These are phyloP conservation scores for Trichoderma virens DNA, from an alignment of 495 filamentous ascomycete genomes.

Conservation along the genomic window DNA sequence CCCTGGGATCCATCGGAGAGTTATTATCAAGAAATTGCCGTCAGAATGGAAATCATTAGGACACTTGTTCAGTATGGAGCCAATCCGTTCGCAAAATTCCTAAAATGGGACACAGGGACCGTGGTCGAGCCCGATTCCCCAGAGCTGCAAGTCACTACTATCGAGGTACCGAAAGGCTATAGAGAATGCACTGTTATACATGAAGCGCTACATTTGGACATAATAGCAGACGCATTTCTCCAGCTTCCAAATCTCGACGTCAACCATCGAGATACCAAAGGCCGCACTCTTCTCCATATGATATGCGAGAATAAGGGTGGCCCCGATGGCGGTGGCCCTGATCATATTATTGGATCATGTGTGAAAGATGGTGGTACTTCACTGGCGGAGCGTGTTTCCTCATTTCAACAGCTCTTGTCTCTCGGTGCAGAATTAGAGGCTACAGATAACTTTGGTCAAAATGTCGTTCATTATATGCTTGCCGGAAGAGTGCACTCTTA, in stretches of 20 bases:
- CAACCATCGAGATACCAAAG: background rate
- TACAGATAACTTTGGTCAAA: background rate
- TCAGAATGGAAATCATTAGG: background rate
- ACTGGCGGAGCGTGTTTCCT: background rate
- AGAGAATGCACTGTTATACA: background rate
- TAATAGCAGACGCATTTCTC: constrained; percentile 25
- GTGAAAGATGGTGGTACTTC: background rate
- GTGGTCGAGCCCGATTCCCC: background rate
- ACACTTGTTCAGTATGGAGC: background rate
- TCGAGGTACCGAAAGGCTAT: background rate
- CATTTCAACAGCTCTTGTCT: background rate
- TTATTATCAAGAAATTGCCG: background rate
- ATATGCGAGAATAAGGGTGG: background rate
- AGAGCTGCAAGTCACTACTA: background rate
- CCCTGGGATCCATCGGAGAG: background rate
- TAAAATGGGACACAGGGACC: background rate
- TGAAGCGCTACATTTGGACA: background rate
- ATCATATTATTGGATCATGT: background rate
- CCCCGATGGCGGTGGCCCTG: background rate
- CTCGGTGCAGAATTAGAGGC: background rate
- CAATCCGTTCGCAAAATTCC: background rate
- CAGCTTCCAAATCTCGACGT: background rate
- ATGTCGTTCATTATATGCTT: background rate
- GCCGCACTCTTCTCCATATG: background rate
- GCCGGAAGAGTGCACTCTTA: background rate